phyloP scores from a whole-genome alignment of 2,329 filamentous ascomycete species.

The Cladorrhinum sp. region DNA sequence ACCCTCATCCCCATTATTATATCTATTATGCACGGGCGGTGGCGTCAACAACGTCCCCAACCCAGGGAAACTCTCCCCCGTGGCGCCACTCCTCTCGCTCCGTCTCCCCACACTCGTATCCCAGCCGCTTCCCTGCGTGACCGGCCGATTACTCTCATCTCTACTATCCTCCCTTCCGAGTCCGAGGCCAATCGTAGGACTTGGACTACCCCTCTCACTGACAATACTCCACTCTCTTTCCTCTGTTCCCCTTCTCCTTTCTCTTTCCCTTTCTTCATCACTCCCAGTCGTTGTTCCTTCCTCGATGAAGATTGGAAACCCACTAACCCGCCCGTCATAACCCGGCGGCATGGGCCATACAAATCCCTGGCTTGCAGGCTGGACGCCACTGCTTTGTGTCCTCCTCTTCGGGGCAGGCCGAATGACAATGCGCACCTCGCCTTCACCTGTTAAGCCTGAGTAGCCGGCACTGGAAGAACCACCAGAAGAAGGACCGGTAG shows the following conservation, averaged over 20 bases:
- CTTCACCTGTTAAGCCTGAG: conserved; percentile 22
- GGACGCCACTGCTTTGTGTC: conserved; percentile 7
- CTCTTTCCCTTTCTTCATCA: not conserved
- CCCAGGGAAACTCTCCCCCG: conserved; percentile 1
- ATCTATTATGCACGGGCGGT: not conserved
- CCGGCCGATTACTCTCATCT: not conserved
- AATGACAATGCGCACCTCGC: conserved; percentile 35
- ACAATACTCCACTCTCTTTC: conserved; percentile 31
- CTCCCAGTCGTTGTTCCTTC: conserved; percentile 23
- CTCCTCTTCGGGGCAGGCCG: conserved; percentile 25
- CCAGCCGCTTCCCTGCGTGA: not conserved
- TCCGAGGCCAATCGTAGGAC: not conserved
- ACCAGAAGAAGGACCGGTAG: not conserved
- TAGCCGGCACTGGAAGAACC: conserved; percentile 10
- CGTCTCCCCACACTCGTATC: not conserved
- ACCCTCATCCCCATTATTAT: too few species aligned
- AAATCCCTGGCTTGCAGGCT: not conserved
- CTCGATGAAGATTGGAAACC: conserved; percentile 29
- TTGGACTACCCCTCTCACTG: conserved; percentile 30
- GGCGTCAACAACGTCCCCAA: conserved; percentile 5
- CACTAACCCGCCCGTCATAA: conserved; percentile 20
- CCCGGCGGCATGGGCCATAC: conserved; percentile 33
- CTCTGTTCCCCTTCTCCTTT: conserved; percentile 20
- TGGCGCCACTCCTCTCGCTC: not conserved
- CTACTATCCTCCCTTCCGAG: too few species aligned